Evolutionary conservation across 2,329 filamentous ascomycete genomes (phyloP).

Genomic region (Talaromyces sp.): DNA sequence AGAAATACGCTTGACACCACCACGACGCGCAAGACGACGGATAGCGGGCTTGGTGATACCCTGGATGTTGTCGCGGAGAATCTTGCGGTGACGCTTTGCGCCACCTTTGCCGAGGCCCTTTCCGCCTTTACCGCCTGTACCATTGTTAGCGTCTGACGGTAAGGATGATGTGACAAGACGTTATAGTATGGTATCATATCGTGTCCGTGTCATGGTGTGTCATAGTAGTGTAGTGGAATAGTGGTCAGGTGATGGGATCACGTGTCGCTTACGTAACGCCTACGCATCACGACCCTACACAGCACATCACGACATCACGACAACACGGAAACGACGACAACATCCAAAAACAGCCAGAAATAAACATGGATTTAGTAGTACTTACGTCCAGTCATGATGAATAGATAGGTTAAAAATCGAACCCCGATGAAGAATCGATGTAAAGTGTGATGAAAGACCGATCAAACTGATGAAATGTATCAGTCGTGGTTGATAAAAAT

Average conservation of each 20-base stretch:
- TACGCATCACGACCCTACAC: not conserved
- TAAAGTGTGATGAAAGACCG: not conserved
- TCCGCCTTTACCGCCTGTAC: constrained; percentile 87
- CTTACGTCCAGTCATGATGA: constrained; percentile 43
- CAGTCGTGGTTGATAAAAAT: not conserved
- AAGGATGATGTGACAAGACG: not conserved
- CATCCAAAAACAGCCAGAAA: not conserved
- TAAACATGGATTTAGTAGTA: constrained; percentile 18
- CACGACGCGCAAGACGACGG: constrained; percentile 96
- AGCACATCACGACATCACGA: not conserved
- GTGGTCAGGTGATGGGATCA: not conserved
- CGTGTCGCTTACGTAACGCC: constrained; percentile 14
- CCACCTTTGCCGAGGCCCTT: constrained; percentile 98
- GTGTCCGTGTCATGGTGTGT: not conserved
- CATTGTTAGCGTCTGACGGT: not conserved
- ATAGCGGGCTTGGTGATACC: constrained; percentile 99
- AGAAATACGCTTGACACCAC: constrained; percentile 99
- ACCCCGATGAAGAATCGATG: constrained; percentile 14
- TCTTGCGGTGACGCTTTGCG: constrained; percentile 99
- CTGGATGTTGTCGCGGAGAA: constrained; percentile 99
- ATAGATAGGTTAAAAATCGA: constrained; percentile 10
- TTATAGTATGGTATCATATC: not conserved
- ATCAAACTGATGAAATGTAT: not conserved
- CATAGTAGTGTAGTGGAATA: not conserved
- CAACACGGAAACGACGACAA: not conserved